These are phyloP conservation scores for Fallopia convolvulus DNA, from an alignment of 148 eudicot genomes.

Conservation along the genomic window DNA sequence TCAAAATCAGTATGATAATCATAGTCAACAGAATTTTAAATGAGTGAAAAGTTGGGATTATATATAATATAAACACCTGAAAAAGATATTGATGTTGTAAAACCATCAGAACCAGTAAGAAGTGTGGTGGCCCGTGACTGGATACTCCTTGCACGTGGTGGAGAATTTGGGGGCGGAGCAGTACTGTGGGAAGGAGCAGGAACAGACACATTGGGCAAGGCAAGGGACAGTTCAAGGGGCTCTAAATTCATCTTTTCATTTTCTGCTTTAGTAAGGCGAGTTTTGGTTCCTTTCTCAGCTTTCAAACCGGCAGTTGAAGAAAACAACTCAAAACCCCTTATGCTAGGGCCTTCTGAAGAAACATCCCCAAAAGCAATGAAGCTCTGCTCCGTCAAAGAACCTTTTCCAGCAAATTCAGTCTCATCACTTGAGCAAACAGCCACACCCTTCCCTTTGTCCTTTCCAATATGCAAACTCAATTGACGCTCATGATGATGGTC, in stretches of 20 bases:
- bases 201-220: slow-evolving; percentile 67
- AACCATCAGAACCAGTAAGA: slow-evolving; percentile 77
- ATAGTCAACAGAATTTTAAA: slow-evolving; percentile 32
- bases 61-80: slow-evolving; percentile 87
- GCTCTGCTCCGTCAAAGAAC: slow-evolving; percentile 33
- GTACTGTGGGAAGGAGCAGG: slow-evolving; percentile 47
- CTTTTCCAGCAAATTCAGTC: slow-evolving; percentile 27
- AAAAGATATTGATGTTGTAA: slow-evolving; percentile 74
- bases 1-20: slow-evolving; percentile 49
- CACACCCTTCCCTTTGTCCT: slow-evolving; percentile 83
- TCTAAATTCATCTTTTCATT: slow-evolving; percentile 55
- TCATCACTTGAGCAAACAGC: slow-evolving; percentile 38
- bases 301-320: slow-evolving; percentile 51
- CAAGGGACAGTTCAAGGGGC: slow-evolving; percentile 85
- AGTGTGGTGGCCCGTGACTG: slow-evolving; percentile 76
- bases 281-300: slow-evolving; percentile 31
- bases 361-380: slow-evolving; percentile 32
- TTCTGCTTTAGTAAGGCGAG: slow-evolving; percentile 30
- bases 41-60: slow-evolving; percentile 82
- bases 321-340: slow-evolving; percentile 72
- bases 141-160: slow-evolving; percentile 71
- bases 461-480: slow-evolving; percentile 23
- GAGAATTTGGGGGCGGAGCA: slow-evolving; percentile 63
- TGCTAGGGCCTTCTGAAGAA: slow-evolving; percentile 68
- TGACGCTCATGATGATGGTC: slow-evolving; percentile 27